Base-by-base conservation (phyloP, 1,284 basidiomycete species). In the Naganishia cerealis region DNA sequence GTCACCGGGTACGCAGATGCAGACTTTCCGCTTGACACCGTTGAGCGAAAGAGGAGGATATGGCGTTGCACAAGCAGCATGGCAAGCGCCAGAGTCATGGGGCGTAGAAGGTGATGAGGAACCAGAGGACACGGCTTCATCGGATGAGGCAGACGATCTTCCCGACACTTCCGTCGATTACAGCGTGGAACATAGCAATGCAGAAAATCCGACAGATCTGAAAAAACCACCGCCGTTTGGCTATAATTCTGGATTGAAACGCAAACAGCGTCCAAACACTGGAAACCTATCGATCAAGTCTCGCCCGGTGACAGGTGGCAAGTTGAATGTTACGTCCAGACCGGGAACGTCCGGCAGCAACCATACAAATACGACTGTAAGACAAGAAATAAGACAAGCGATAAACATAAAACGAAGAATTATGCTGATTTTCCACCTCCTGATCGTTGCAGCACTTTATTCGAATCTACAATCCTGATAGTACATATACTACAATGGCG, bases 401-500 rank as follows among this genome's bases (percentile, higher is more conserved):
- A 50, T 50, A 24, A 24, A 13, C 7, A 21, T 24, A n/a, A 3
- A 24, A 15, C 9, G 21, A 2, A 50, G n/a, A 13, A 50, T 24
- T 12, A 50, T 24, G 68, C 26, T 52, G 16, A 9, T 40, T 21
- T 8, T 58, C 65, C 13, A 56, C 12, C 70, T 61, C 29, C 24
- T 72, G 33, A 42, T 42, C 26, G 26, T 59, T 57, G 4, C 73
- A 82, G 76, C 78, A 82, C 72, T 81, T 78, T 67, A 77, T 92
- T 65, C 87, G 92, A 54, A 88, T 97, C 72, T 92, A 93, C 77
- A 85, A 88, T 55, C 85, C 86, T 26, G 89, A 91, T 73, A 86
- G 87, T 52, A 86, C 87, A 5, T 92, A 88, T 75, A 87, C 89
- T 67, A 85, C 91, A 56, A 85, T 90, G 53, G 82, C 85, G 24